A percentile compares a stretch with the other conserved stretches of the same genome.
Conservation (phyloP, 441 rosid genomes). For the Gossypium davidsonii region DNA sequence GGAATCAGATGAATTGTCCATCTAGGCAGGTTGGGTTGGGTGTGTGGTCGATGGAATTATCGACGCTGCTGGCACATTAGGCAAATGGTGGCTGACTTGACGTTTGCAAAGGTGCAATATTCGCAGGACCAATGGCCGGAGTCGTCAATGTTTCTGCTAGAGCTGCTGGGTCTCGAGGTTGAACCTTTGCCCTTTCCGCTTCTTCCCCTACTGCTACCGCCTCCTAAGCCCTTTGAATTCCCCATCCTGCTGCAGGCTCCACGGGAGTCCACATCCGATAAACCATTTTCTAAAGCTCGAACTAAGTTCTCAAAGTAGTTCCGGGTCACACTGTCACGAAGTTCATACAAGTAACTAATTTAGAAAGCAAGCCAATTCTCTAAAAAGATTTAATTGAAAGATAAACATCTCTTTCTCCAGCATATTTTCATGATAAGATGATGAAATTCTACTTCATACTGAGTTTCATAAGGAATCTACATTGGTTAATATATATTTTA, state of each 20-base stretch:
- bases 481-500: neutral
- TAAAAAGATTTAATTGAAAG: neutral
- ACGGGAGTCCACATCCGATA: conserved; percentile 54
- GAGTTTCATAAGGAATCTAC: neutral
- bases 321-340: conserved; percentile 52
- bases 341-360: conserved; percentile 1
- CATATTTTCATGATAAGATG: neutral
- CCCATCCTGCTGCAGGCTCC: conserved; percentile 36
- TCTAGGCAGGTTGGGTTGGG: neutral
- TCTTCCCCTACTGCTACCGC: conserved; percentile 47
- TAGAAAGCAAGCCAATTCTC: neutral
- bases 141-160: conserved; percentile 37
- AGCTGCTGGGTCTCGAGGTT: conserved; percentile 54
- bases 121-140: conserved; percentile 86
- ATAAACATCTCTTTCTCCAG: neutral
- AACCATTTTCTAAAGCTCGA: conserved; percentile 64
- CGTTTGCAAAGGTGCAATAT: conserved; percentile 70
- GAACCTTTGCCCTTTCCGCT: conserved; percentile 61
- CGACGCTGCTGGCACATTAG: conserved; percentile 72
- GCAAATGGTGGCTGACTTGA: conserved; percentile 49
- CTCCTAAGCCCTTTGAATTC: conserved; percentile 62
- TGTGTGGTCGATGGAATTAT: conserved; percentile 9
- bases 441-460: neutral
- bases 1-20: neutral
- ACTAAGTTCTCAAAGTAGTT: conserved; percentile 78